phyloP scores from a whole-genome alignment of 306 rosid species.

The Lithocarpus polystachyus region DNA sequence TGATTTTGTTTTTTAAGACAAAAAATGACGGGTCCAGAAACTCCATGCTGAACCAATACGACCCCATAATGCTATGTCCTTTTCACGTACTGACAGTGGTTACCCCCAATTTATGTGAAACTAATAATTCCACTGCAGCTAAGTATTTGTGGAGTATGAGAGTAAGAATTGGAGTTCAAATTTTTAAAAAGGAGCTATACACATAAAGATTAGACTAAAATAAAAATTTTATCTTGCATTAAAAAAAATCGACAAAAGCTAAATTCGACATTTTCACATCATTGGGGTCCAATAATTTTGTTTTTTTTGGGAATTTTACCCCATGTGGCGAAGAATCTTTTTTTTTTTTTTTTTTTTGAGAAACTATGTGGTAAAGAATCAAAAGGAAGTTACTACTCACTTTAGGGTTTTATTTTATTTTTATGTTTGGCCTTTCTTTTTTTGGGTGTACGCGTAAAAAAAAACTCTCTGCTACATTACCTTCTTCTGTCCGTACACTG shows the following conservation, averaged over 20 bases:
- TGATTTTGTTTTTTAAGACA: slow-evolving; percentile 25
- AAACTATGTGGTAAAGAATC: not conserved
- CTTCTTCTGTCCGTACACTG: slow-evolving; percentile 41
- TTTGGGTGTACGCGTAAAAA: not conserved
- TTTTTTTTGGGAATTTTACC: too few relatives aligned
- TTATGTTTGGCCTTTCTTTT: not conserved
- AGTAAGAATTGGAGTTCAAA: too few relatives aligned
- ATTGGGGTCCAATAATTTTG: not conserved
- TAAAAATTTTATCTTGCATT: too few relatives aligned
- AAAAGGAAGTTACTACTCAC: not conserved
- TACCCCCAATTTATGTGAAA: slow-evolving; percentile 2
- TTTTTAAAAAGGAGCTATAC: too few relatives aligned
- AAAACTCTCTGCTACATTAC: not conserved
- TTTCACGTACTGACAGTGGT: slow-evolving; percentile 22
- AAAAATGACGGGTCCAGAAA: slow-evolving; percentile 43
- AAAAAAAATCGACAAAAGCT: slow-evolving; percentile 2
- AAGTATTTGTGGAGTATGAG: too few relatives aligned
- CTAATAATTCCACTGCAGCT: too few relatives aligned
- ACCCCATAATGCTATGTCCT: slow-evolving; percentile 40
- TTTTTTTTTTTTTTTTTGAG: not conserved
- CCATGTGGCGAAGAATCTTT: not conserved
- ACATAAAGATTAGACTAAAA: too few relatives aligned
- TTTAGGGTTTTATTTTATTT: not conserved
- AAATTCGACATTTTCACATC: slow-evolving; percentile 2
- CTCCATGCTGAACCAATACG: slow-evolving; percentile 42